These are phyloP conservation scores for Liriodendron chinense DNA, from an alignment of 164 flowering plant species.

Conservation along the genomic window DNA sequence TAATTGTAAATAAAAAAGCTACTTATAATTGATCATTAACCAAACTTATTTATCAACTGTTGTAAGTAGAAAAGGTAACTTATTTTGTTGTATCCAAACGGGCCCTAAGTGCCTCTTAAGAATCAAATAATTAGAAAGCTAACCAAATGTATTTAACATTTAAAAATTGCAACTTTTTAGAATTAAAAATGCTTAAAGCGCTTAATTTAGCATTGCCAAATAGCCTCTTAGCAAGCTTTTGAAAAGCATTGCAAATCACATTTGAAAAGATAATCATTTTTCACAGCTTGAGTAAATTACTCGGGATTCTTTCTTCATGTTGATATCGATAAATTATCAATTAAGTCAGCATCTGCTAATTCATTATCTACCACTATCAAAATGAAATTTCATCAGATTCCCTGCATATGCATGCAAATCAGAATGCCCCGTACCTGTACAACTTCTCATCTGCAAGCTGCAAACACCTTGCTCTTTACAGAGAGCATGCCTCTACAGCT, in stretches of 20 bases:
- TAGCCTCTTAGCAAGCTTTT: background rate
- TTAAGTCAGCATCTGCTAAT: background rate
- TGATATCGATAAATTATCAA: background rate
- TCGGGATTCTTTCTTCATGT: background rate
- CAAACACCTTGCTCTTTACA: slow-evolving; percentile 15
- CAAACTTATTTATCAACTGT: too few relatives aligned
- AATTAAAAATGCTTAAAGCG: too few relatives aligned
- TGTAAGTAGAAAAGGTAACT: too few relatives aligned
- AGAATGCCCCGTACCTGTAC: slow-evolving; percentile 31
- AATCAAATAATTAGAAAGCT: too few relatives aligned
- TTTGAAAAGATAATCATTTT: background rate
- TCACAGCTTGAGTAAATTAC: background rate
- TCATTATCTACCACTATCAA: background rate
- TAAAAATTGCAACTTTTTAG: too few relatives aligned
- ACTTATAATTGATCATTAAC: too few relatives aligned
- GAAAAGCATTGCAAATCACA: background rate
- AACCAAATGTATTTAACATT: too few relatives aligned
- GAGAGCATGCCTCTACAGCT: slow-evolving; percentile 29
- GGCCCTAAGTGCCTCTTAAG: too few relatives aligned
- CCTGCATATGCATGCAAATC: background rate
- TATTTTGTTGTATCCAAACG: too few relatives aligned
- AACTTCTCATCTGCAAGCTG: slow-evolving; percentile 22
- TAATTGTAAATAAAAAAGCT: too few relatives aligned
- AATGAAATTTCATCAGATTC: background rate
- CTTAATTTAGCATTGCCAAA: too few relatives aligned